Percentiles rank a stretch among this genome's conserved stretches.
phyloP scores from a whole-genome alignment of 768 basidiomycete genomes.

The Cystobasidium tubakii region DNA sequence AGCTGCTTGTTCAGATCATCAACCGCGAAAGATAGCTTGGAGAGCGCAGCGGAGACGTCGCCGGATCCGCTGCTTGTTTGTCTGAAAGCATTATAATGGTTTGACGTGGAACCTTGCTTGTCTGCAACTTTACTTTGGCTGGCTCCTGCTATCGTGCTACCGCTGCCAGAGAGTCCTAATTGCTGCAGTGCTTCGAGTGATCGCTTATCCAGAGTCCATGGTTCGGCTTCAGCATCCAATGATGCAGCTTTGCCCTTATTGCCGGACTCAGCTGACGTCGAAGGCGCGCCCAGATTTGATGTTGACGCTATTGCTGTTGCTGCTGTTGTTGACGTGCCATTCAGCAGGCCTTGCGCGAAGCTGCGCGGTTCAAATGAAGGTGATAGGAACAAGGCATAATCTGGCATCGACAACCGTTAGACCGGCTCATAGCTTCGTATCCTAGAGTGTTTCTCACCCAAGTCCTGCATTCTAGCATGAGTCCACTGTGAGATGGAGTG shows the following conservation, averaged over 20 bases:
- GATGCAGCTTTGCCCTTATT: background rate
- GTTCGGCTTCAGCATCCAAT: background rate
- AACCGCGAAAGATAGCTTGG: conserved; percentile 76
- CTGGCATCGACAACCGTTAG: background rate
- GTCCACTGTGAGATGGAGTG: too few species aligned
- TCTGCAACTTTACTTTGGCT: background rate
- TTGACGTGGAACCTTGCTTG: background rate
- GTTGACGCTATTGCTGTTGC: background rate
- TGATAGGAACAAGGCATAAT: conserved; percentile 20
- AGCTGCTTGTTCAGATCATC: conserved; percentile 91
- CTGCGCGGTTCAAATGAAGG: conserved; percentile 21
- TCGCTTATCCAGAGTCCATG: conserved; percentile 16
- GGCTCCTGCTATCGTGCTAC: background rate
- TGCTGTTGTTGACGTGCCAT: background rate
- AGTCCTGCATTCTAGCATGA: conserved; percentile 3
- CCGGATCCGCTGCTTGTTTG: conserved; percentile 51
- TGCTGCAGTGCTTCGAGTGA: conserved; percentile 17
- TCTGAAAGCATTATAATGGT: background rate
- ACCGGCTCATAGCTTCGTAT: background rate
- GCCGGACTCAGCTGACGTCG: background rate
- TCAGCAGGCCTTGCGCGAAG: conserved; percentile 24
- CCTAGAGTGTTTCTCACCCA: background rate
- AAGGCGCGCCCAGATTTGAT: background rate
- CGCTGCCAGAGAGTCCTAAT: background rate
- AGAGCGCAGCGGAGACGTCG: conserved; percentile 81